Conservation (phyloP, 2,329 filamentous ascomycete species). For the Bipolaris sorokiniana region DNA sequence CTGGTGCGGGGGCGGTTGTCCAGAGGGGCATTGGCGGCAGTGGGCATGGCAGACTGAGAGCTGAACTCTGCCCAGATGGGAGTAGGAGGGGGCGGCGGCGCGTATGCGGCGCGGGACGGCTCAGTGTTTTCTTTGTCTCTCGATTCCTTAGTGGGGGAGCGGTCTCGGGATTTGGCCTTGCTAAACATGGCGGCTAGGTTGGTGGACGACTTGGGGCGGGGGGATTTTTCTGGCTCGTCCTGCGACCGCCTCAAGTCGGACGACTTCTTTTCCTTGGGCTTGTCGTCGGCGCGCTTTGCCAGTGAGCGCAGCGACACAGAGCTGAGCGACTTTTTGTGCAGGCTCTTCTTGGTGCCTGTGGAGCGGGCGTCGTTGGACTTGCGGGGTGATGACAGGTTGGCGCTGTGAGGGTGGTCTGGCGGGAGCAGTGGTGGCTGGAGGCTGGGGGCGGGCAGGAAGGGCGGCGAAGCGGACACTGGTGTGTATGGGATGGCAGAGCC, state of each 20-base stretch:
- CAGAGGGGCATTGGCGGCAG: slow-evolving; percentile 53
- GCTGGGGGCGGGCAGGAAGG: slow-evolving; percentile 35
- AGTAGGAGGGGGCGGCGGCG: slow-evolving; percentile 56
- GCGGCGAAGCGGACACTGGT: slow-evolving; percentile 22
- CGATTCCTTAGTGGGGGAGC: slow-evolving; percentile 50
- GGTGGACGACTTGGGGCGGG: slow-evolving; percentile 81
- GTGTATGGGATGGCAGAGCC: slow-evolving; percentile 39
- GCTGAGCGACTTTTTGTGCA: slow-evolving; percentile 63
- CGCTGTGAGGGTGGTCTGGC: slow-evolving; percentile 56
- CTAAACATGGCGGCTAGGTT: slow-evolving; percentile 80
- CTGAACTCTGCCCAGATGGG: slow-evolving; percentile 84
- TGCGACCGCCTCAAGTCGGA: slow-evolving; percentile 38
- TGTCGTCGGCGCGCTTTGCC: slow-evolving; percentile 51
- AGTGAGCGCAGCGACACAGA: slow-evolving; percentile 60
- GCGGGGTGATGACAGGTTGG: slow-evolving; percentile 42
- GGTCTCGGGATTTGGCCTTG: slow-evolving; percentile 70
- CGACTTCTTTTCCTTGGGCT: slow-evolving; percentile 39
- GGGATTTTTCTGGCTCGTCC: slow-evolving; percentile 52
- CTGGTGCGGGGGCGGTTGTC: slow-evolving; percentile 51
- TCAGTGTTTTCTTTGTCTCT: slow-evolving; percentile 85
- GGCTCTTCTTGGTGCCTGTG: slow-evolving; percentile 40
- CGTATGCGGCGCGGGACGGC: slow-evolving; percentile 60
- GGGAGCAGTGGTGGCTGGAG: slow-evolving; percentile 54
- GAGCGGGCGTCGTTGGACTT: slow-evolving; percentile 49
- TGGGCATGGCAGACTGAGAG: slow-evolving; percentile 43